These are phyloP conservation scores for Hortaea sp. DNA, from an alignment of 2,329 filamentous ascomycete species.

Conservation along the genomic window DNA sequence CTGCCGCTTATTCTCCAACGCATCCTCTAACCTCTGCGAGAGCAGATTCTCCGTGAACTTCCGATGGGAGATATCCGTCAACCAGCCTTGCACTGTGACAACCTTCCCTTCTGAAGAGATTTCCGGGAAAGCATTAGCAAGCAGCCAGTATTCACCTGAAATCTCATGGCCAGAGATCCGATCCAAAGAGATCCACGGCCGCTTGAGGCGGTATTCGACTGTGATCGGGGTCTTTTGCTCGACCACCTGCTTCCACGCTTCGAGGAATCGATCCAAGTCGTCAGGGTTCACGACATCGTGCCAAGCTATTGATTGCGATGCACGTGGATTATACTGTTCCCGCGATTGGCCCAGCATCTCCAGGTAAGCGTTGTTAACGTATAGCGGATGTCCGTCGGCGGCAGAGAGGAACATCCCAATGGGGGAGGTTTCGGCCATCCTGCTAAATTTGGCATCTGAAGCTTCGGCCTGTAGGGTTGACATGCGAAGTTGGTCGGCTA, in stretches of 20 bases:
- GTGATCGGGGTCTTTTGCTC: slow-evolving; percentile 24
- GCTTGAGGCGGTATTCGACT: slow-evolving; percentile 29
- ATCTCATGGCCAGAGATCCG: slow-evolving; percentile 18
- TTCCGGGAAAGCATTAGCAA: slow-evolving; percentile 24
- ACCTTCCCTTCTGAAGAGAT: slow-evolving; percentile 21
- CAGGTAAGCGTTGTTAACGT: slow-evolving; percentile 32
- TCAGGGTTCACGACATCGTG: slow-evolving; percentile 21
- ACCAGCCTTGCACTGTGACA: slow-evolving; percentile 22
- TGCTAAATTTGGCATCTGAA: slow-evolving; percentile 29
- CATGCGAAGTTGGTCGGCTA: slow-evolving; percentile 25
- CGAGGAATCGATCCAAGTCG: slow-evolving; percentile 24
- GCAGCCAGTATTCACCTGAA: slow-evolving; percentile 22
- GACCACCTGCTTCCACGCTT: slow-evolving; percentile 22
- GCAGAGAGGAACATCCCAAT: slow-evolving; percentile 31
- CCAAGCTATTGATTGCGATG: slow-evolving; percentile 2
- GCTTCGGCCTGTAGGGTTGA: slow-evolving; percentile 22
- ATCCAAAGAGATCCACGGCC: slow-evolving; percentile 23
- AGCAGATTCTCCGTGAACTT: slow-evolving; percentile 24
- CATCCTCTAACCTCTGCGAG: slow-evolving; percentile 24
- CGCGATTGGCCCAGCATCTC: slow-evolving; percentile 23
- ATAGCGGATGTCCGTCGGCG: slow-evolving; percentile 25
- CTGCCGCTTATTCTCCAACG: slow-evolving; percentile 26
- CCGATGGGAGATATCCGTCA: slow-evolving; percentile 25
- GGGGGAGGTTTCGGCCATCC: slow-evolving; percentile 30
- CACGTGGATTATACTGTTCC: slow-evolving; percentile 8